A percentile compares a stretch with the other conserved stretches of the same genome.
phyloP scores from a whole-genome alignment of 1,284 basidiomycete species.

The Mycena sp. region DNA sequence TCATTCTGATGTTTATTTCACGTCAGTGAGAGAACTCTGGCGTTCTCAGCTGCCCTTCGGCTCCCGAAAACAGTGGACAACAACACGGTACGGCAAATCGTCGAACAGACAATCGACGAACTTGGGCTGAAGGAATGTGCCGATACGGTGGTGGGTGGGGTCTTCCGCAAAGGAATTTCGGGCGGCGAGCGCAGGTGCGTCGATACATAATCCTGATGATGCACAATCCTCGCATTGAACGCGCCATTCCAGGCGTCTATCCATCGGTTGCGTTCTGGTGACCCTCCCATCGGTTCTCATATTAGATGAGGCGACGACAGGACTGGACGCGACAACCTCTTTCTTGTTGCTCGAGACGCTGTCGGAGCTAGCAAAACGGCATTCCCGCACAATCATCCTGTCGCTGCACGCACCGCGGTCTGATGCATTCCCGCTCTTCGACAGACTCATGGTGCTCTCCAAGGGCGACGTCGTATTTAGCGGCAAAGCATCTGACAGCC shows the following conservation, averaged over 20 bases:
- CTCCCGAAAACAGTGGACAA: constrained; percentile 50
- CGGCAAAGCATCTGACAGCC: constrained; percentile 44
- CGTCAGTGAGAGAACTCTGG: constrained; percentile 57
- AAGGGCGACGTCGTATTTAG: constrained; percentile 55
- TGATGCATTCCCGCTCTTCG: constrained; percentile 58
- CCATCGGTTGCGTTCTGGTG: constrained; percentile 30
- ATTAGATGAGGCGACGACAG: constrained; percentile 56
- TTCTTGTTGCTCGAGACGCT: constrained; percentile 58
- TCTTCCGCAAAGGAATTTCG: constrained; percentile 54
- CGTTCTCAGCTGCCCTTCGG: constrained; percentile 56
- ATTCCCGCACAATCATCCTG: constrained; percentile 55
- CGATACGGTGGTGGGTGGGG: constrained; percentile 51
- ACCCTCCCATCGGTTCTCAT: constrained; percentile 50
- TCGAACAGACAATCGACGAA: constrained; percentile 60
- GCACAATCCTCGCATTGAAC: neutral
- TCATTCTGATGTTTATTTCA: neutral
- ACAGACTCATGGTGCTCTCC: constrained; percentile 54
- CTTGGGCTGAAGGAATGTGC: constrained; percentile 60
- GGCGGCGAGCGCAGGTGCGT: constrained; percentile 55
- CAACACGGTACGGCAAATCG: constrained; percentile 47
- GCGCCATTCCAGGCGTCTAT: constrained; percentile 20
- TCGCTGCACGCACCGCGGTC: constrained; percentile 62
- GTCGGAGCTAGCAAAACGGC: constrained; percentile 51
- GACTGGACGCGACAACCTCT: constrained; percentile 57
- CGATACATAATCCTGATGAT: neutral